Conservation (phyloP, 345 rosid species). For the Moringa oleifera region DNA sequence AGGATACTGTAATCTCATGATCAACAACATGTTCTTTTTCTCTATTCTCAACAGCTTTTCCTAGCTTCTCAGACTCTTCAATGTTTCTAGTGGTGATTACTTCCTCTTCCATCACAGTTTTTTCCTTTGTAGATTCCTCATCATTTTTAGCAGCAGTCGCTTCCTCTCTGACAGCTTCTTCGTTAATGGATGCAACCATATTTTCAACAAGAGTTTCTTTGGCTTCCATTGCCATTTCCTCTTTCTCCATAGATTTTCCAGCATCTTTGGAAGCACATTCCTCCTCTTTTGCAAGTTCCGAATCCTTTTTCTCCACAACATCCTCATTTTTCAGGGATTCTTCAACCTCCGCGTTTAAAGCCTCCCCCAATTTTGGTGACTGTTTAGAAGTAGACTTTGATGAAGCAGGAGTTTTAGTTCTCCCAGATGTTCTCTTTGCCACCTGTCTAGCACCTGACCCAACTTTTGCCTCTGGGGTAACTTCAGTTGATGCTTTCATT, state of each 20-base stretch:
- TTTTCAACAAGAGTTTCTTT: constrained; percentile 17
- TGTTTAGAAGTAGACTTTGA: constrained; percentile 16
- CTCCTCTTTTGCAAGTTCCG: constrained; percentile 1
- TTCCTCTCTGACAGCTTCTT: constrained; percentile 15
- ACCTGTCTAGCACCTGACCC: constrained; percentile 15
- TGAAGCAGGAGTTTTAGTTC: constrained; percentile 19
- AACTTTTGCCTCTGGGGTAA: constrained; percentile 21
- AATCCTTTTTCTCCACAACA: constrained; percentile 5
- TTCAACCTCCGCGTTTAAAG: constrained; percentile 15
- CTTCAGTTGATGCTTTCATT: constrained; percentile 10
- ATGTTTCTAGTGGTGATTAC: constrained; percentile 16
- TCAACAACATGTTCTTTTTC: neutral
- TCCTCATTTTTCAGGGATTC: constrained; percentile 8
- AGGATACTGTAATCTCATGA: constrained; percentile 4
- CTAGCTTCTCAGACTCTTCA: constrained; percentile 12
- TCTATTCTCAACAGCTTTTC: constrained; percentile 2
- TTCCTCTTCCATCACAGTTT: constrained; percentile 9
- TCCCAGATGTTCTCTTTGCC: constrained; percentile 27
- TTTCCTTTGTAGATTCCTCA: constrained; percentile 12
- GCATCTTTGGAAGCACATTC: neutral
- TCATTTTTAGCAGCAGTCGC: constrained; percentile 12
- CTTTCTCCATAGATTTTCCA: constrained; percentile 2
- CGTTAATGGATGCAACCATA: constrained; percentile 11
- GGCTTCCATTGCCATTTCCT: constrained; percentile 2
- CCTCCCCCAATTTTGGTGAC: constrained; percentile 15